Evolutionary conservation across 1,284 basidiomycete species (phyloP).

Genomic region (Naganishia sp.): DNA sequence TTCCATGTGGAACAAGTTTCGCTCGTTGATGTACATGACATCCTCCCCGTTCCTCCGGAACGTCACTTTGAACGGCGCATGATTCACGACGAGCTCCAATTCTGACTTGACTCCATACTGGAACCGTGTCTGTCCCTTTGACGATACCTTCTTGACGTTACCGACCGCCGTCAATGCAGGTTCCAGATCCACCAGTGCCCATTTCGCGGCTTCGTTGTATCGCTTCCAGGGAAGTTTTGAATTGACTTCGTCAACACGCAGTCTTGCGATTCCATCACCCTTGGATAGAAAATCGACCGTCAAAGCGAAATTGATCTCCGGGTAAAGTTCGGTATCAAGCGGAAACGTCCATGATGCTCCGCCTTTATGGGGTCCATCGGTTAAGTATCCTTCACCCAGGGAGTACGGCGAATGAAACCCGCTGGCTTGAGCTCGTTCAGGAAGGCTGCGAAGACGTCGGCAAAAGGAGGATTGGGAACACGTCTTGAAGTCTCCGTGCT

Average conservation of each 20-base stretch:
- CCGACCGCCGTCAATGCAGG: slow-evolving; percentile 64
- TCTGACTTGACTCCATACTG: slow-evolving; percentile 42
- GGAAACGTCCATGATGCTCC: slow-evolving; percentile 59
- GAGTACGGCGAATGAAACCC: slow-evolving; percentile 82
- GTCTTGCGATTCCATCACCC: slow-evolving; percentile 74
- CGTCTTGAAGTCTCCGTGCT: slow-evolving; percentile 81
- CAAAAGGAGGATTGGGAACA: slow-evolving; percentile 89
- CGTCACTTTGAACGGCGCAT: slow-evolving; percentile 71
- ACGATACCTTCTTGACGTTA: slow-evolving; percentile 53
- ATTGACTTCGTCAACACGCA: slow-evolving; percentile 80
- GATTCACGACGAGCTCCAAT: slow-evolving; percentile 67
- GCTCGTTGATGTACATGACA: slow-evolving; percentile 86
- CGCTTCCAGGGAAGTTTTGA: slow-evolving; percentile 66
- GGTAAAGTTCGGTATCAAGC: slow-evolving; percentile 77
- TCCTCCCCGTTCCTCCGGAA: slow-evolving; percentile 72
- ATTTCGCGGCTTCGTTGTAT: slow-evolving; percentile 84
- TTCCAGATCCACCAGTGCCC: slow-evolving; percentile 70
- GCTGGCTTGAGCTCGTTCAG: slow-evolving; percentile 65
- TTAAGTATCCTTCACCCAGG: slow-evolving; percentile 62
- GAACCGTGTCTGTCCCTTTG: slow-evolving; percentile 51
- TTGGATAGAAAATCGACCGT: slow-evolving; percentile 72
- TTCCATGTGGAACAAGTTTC: slow-evolving; percentile 93
- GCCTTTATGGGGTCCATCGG: slow-evolving; percentile 53
- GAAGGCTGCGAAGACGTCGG: slow-evolving; percentile 77
- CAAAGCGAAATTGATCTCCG: slow-evolving; percentile 74